Evolutionary conservation across 805 yeast species (phyloP).

Genomic region (Blastobotrys attinorum): DNA sequence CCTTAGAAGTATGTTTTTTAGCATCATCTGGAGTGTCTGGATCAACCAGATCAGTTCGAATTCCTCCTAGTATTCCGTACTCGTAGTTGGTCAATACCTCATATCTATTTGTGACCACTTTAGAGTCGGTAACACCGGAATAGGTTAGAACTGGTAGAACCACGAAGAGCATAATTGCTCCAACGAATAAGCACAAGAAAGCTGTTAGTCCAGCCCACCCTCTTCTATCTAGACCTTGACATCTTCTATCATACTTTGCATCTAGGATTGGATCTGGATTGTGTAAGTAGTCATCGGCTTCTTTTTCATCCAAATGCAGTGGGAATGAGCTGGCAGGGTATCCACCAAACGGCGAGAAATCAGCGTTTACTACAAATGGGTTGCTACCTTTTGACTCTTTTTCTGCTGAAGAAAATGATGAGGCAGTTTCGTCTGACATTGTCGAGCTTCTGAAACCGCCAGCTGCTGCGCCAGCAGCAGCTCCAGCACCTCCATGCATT

Average conservation of each 20-base stretch:
- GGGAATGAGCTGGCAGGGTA: slow-evolving; percentile 94
- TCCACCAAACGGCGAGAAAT: slow-evolving; percentile 80
- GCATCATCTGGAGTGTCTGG: slow-evolving; percentile 61
- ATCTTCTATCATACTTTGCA: slow-evolving; percentile 58
- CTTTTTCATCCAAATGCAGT: slow-evolving; percentile 82
- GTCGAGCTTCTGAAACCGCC: slow-evolving; percentile 13
- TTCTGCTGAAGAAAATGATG: slow-evolving; percentile 16
- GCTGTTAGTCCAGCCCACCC: slow-evolving; percentile 29
- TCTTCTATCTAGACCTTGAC: slow-evolving; percentile 30
- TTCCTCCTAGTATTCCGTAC: slow-evolving; percentile 51
- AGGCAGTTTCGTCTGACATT: slow-evolving; percentile 16
- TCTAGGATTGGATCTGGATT: slow-evolving; percentile 95
- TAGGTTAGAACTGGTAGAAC: slow-evolving; percentile 78
- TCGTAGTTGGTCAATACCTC: slow-evolving; percentile 45
- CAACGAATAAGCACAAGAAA: slow-evolving; percentile 48
- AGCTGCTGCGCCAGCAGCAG: slow-evolving; percentile 1
- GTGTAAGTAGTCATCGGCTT: slow-evolving; percentile 89
- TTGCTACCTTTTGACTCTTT: slow-evolving; percentile 13
- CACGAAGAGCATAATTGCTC: slow-evolving; percentile 61
- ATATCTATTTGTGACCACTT: slow-evolving; percentile 15
- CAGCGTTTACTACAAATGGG: slow-evolving; percentile 31
- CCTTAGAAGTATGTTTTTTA: slow-evolving; percentile 41
- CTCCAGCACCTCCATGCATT: slow-evolving; percentile 3
- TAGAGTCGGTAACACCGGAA: slow-evolving; percentile 48
- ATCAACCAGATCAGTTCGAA: slow-evolving; percentile 57